Conservation (phyloP, 192 early-diverging fungal species). For the Coemansia umbellata region DNA sequence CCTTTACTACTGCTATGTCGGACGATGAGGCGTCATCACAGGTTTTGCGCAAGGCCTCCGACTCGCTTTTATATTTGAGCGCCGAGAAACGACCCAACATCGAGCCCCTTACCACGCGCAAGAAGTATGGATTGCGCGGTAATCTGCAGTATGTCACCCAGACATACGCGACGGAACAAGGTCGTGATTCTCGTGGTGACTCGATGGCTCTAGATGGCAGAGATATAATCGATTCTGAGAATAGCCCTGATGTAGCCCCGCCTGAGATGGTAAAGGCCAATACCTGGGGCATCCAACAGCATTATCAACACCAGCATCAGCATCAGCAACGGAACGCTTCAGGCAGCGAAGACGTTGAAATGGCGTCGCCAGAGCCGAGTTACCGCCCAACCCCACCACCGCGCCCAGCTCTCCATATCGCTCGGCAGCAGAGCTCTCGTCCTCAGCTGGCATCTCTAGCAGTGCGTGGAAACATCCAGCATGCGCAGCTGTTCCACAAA, state of each 20-base stretch:
- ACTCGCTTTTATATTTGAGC: constrained; percentile 43
- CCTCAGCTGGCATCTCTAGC: background rate
- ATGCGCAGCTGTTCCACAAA: constrained; percentile 39
- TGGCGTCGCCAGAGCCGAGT: constrained; percentile 4
- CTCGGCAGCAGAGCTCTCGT: background rate
- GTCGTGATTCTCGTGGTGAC: constrained; percentile 23
- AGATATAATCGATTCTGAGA: constrained; percentile 1
- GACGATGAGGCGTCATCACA: constrained; percentile 25
- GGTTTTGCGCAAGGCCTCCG: constrained; percentile 47
- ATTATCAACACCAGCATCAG: background rate
- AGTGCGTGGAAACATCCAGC: constrained; percentile 8
- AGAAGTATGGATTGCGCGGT: constrained; percentile 48
- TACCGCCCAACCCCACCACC: constrained; percentile 3
- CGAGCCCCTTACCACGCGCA: constrained; percentile 46
- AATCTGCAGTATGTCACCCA: constrained; percentile 45
- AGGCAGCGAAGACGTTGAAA: constrained; percentile 9
- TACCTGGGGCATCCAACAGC: constrained; percentile 12
- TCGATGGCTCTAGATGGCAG: constrained; percentile 1
- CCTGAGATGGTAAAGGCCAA: constrained; percentile 21
- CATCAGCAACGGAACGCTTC: background rate
- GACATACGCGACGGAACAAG: constrained; percentile 13
- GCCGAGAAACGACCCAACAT: constrained; percentile 49
- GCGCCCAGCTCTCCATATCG: constrained; percentile 3
- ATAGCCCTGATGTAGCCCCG: constrained; percentile 1
- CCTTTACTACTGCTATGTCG: background rate